Base-by-base conservation (phyloP, 2,329 filamentous ascomycete species). In the Fusarium sp. region DNA sequence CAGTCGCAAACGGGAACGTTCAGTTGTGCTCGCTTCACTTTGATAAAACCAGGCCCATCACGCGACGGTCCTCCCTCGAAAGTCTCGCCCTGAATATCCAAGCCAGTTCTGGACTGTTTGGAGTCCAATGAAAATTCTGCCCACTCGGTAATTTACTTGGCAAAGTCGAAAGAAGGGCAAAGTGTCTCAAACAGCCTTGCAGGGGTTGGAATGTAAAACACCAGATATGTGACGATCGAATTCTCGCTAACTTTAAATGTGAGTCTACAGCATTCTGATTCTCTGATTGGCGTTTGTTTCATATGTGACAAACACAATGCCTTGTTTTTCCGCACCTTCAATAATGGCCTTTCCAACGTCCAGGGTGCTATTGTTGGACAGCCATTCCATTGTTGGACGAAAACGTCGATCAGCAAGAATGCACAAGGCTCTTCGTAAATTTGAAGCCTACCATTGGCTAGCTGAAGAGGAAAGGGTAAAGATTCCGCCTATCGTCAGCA, bases 171-270 rank as follows among this genome's bases (percentile, higher is more conserved):
- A 29, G 10, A 15, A 45, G n/a, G 16, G 27, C 14, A 3, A 12
- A 9, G 16, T 66, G 55, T 67, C 47, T 58, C 16, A 47, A 10
- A 29, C 38, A 16, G 16, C 8, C 6, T n/a, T n/a, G 11, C 27
- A 18, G 25, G 11, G 14, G 34, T 20, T 67, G 66, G 66, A 70
- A 70, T 70, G 66, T 4, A 29, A 20, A 12, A 5, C 18, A 14
- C 7, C 14, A 52, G 29, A 55, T 70, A 70, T 70, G 67, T 70
- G 67, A 70, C 30, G 12, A 29, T 27, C 20, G 8, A 25, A 25
- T 20, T 52, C 20, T 27, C 32, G 32, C 16, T 15, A 54, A 57
- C 47, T 45, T 52, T 62, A 52, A 34, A 24, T 4, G 7, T 34
- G 25, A 54, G n/a, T 25, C 46, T 58, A 15, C 30, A 15, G 14